Evolutionary conservation across 1,284 basidiomycete species (phyloP), one percentile per base, ranked within the genome.

Genomic region (Ustilago hordei): DNA sequence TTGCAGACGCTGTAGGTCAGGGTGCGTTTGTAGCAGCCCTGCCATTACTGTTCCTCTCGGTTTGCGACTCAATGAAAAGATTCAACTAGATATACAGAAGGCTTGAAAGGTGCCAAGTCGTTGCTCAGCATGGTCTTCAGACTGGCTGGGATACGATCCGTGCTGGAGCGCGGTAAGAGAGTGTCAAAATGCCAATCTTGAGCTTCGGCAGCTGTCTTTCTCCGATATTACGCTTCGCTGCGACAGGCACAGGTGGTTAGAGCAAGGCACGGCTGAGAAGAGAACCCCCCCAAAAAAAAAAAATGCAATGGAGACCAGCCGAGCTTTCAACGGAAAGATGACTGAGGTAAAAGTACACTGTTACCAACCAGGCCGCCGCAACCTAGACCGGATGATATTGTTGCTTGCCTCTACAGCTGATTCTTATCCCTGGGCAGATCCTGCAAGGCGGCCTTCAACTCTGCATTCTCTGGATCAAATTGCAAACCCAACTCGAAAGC

Each of bases 401-500:
- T 13, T 15, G 8, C 12, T 15, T 15, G 4, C 12, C 13, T 15
- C 56, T 50, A 75, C 17, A 75, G 59, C 61, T 71, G 69, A n/a
- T 76, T 69, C 62, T 76, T 77, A 39, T 43, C 48, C 2, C 23
- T 59, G 3, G 76, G 72, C 56, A 75, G 47, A 48, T 75, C 72
- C 17, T 23, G 39, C 43, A 79, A 12, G 2, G 73, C 77, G 4
- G 35, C 3, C 34, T 73, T 69, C 23, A 75, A 34, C 50, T 75
- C 73, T 31, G 58, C 45, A 55, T 95, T 97, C 52, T 90, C 90
- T 3, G 95, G 94, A 82, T 98, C 96, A 81, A 93, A 98, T 73
- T 93, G 92, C 73, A 98, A 86, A 0, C 95, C 95, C 13, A 95
- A 89, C 74, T 91, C 89, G 64, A 95, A 88, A 3, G 95, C 92